Conservation (phyloP, 768 basidiomycete genomes). For the Mycena latifolia region DNA sequence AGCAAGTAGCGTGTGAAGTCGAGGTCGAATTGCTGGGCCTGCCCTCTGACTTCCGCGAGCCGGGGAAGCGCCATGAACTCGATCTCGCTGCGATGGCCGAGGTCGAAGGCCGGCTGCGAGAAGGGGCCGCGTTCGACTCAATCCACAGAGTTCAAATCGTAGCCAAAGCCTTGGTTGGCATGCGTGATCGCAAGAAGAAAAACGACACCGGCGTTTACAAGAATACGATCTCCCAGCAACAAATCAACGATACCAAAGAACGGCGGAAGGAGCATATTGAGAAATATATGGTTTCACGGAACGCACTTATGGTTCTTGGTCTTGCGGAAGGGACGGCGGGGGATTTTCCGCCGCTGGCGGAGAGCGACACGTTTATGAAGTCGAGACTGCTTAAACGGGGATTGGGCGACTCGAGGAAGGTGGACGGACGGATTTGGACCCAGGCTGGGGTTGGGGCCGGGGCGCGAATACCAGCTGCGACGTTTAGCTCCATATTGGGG, state of each 20-base stretch:
- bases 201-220: conserved; percentile 5
- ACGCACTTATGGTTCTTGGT: neutral
- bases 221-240: conserved; percentile 6
- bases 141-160: neutral
- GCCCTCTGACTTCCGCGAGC: neutral
- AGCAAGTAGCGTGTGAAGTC: neutral
- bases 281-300: neutral
- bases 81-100: neutral
- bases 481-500: neutral
- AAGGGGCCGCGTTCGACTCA: neutral
- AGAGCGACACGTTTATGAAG: neutral
- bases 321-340: neutral
- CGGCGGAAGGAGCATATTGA: neutral
- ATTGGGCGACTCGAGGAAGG: neutral
- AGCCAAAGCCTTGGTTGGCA: neutral
- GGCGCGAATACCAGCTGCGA: neutral
- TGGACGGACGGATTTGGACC: neutral
- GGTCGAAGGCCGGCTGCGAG: neutral
- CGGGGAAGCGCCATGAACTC: neutral
- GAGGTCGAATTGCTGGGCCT: neutral
- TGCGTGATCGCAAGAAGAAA: conserved; percentile 10
- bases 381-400: neutral
- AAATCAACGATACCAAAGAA: conserved; percentile 3
- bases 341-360: neutral
- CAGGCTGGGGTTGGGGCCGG: neutral